These are phyloP conservation scores for Dittrichia graveolens DNA, from an alignment of 129 eudicot genomes.

Conservation along the genomic window DNA sequence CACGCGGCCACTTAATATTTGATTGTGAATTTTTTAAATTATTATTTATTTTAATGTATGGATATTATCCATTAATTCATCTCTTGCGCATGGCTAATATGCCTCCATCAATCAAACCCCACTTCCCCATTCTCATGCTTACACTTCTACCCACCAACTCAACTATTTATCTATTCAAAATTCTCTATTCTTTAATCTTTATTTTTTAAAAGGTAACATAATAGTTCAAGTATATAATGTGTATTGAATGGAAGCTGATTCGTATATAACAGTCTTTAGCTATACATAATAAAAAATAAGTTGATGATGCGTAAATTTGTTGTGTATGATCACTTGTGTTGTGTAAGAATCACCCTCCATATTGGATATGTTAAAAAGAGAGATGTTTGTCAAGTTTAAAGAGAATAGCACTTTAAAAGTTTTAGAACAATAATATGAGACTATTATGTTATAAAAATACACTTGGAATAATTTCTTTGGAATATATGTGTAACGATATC, in stretches of 20 bases:
- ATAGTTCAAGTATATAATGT: neutral
- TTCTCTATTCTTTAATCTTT: neutral
- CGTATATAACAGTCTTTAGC: too few species aligned
- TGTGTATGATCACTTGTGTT: too few species aligned
- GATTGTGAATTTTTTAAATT: conserved; percentile 25
- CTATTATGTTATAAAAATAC: too few species aligned
- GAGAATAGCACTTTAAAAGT: too few species aligned
- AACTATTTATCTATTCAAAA: conserved; percentile 26
- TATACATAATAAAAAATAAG: neutral
- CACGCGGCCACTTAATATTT: conserved; percentile 39
- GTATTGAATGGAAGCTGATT: too few species aligned
- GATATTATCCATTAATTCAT: conserved; percentile 23
- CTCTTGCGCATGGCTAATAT: conserved; percentile 36
- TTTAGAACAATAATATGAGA: too few species aligned
- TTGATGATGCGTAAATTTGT: neutral
- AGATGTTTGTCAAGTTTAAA: too few species aligned
- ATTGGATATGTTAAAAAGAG: too few species aligned
- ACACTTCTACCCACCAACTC: conserved; percentile 37
- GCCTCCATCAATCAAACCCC: conserved; percentile 36
- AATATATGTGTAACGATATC: too few species aligned
- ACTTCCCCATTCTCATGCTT: conserved; percentile 32
- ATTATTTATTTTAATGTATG: conserved; percentile 15
- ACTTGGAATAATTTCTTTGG: too few species aligned
- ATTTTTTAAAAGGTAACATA: neutral
- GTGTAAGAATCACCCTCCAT: too few species aligned